phyloP scores from a whole-genome alignment of 73 alveolate genomes.

The Paramecium caudatum region DNA sequence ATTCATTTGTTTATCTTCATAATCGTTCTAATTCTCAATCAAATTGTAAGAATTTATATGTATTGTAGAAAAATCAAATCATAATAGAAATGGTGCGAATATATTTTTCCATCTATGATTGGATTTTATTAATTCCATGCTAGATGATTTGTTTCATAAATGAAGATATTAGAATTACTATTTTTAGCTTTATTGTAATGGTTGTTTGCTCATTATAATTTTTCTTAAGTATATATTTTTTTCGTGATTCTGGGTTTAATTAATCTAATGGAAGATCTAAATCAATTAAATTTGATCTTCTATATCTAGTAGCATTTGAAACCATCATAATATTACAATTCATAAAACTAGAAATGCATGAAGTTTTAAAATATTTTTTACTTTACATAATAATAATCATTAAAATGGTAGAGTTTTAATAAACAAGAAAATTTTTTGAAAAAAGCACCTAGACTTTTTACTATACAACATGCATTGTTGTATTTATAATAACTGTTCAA shows the following conservation, averaged over 20 bases:
- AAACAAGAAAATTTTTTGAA: not conserved
- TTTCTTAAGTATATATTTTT: conserved; percentile 2
- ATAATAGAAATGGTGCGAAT: not conserved
- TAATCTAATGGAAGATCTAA: not conserved
- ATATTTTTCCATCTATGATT: not conserved
- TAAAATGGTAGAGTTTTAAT: not conserved
- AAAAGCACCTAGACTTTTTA: not conserved
- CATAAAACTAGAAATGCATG: not conserved
- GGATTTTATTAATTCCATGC: not conserved
- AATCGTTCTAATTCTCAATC: not conserved
- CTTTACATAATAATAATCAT: not conserved
- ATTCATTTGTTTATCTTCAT: not conserved
- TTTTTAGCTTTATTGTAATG: conserved; percentile 18
- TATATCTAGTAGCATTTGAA: not conserved
- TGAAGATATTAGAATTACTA: not conserved
- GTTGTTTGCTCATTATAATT: not conserved
- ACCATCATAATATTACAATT: not conserved
- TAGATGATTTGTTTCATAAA: not conserved
- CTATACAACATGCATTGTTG: not conserved
- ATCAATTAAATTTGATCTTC: not conserved
- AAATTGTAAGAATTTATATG: conserved; percentile 14
- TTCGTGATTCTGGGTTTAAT: conserved; percentile 9
- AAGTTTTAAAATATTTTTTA: not conserved
- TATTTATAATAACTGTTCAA: not conserved
- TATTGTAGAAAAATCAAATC: not conserved